Percentiles rank a stretch among this genome's conserved stretches.
Conservation (phyloP, 106 monocot genomes). For the Dioscorea alata region DNA sequence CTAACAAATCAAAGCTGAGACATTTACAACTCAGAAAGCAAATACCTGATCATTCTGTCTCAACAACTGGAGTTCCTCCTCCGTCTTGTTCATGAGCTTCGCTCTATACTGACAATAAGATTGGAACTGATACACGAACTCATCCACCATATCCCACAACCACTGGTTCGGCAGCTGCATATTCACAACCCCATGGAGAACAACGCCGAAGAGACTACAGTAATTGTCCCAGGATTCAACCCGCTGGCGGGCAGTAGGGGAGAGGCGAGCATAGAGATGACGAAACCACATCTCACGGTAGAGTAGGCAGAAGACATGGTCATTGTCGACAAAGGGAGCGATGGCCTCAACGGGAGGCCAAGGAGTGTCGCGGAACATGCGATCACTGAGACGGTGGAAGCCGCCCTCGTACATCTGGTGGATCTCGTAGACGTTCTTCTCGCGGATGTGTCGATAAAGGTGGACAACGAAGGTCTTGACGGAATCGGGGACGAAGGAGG, state of each 20-base stretch:
- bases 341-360: conserved; percentile 93
- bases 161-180: conserved; percentile 99
- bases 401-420: conserved; percentile 97
- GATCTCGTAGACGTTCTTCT: conserved; percentile 98
- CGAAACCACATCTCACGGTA: conserved; percentile 98
- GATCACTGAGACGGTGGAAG: conserved; percentile 79
- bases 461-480: conserved; percentile 97
- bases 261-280: conserved; percentile 56
- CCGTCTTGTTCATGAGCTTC: conserved; percentile 74
- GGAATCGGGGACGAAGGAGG: conserved; percentile 91
- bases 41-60: conserved; percentile 79
- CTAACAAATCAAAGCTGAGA: too few species aligned
- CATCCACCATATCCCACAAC: conserved; percentile 99
- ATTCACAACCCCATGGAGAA: conserved; percentile 89
- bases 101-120: conserved; percentile 86
- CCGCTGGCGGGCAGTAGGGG: conserved; percentile 53
- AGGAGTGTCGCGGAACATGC: conserved; percentile 84
- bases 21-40: too few species aligned
- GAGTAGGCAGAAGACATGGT: conserved; percentile 95
- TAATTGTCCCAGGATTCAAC: conserved; percentile 98
- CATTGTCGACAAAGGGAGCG: conserved; percentile 89
- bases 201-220: conserved; percentile 88
- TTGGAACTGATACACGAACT: conserved; percentile 99
- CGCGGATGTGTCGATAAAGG: conserved; percentile 95
- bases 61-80: conserved; percentile 78